Conservation (phyloP, 352 stramenopile species). For the Phytophthora agathidicida region DNA sequence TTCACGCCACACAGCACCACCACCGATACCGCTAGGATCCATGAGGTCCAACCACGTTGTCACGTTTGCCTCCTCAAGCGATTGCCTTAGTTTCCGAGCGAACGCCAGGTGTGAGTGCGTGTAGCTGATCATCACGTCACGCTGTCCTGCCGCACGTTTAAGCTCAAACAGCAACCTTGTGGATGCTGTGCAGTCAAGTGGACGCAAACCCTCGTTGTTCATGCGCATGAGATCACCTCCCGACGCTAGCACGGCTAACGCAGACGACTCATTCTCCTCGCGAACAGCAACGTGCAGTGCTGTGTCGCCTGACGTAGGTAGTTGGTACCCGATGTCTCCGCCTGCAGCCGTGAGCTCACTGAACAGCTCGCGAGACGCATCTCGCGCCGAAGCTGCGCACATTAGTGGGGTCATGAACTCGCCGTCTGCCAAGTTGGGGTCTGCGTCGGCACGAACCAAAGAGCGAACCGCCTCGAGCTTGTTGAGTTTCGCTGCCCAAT, state of each 20-base stretch:
- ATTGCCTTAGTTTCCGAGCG: constrained; percentile 67
- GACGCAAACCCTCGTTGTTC: constrained; percentile 63
- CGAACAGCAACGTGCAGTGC: constrained; percentile 69
- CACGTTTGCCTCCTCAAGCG: constrained; percentile 62
- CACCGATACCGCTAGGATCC: constrained; percentile 78
- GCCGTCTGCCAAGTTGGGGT: constrained; percentile 45
- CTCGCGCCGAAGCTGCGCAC: constrained; percentile 24
- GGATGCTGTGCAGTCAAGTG: constrained; percentile 70
- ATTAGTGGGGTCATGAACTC: constrained; percentile 55
- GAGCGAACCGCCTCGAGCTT: constrained; percentile 49
- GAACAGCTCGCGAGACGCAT: constrained; percentile 27
- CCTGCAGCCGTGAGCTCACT: constrained; percentile 46
- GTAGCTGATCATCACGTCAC: constrained; percentile 88
- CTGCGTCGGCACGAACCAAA: constrained; percentile 41
- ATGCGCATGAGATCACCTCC: constrained; percentile 71
- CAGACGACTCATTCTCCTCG: constrained; percentile 57
- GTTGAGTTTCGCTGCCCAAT: constrained; percentile 72
- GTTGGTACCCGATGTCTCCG: constrained; percentile 66
- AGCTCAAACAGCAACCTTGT: constrained; percentile 72
- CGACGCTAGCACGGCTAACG: constrained; percentile 55
- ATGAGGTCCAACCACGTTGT: constrained; percentile 83
- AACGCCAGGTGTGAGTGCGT: constrained; percentile 80
- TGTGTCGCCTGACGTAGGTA: constrained; percentile 60
- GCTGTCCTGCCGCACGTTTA: constrained; percentile 67
- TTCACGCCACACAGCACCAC: constrained; percentile 69